Base-by-base conservation (phyloP, 73 alveolate species). In the Paramecium octaurelia region DNA sequence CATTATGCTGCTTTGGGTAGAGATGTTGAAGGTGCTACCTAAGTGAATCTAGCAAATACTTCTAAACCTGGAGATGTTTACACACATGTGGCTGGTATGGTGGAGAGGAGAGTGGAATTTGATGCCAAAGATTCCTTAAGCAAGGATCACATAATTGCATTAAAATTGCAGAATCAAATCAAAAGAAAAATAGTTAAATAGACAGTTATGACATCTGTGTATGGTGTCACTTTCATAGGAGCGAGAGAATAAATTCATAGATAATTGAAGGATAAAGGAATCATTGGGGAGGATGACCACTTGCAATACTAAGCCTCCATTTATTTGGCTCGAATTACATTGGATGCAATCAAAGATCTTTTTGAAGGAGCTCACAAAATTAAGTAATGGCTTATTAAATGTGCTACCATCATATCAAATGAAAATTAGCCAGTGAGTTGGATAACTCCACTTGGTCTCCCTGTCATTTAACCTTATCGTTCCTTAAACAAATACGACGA, bases 1-100 rank as follows among this genome's bases (percentile, higher is more conserved):
- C 98, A 92, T 90, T 97, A 97, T 95, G 99, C 99, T 23, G 99
- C 99, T 0, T 58, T 98, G 85, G 99, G 99, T 23, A 94, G 99
- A 92, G 99, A 98, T 85, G 95, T 93, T 36, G 96, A 94, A 58
- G 99, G 99, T 38, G 99, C 98, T 12, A 50, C 95, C 40, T 86
- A 96, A 70, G 98, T 95, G 14, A 95, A 95, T 83, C 87, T 97
- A 42, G 96, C 97, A 43, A 94, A 95, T 31, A 94, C 97, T 20
- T 96, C 94, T 21, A 73, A 92, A 38, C 99, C 99, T 11, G 99
- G 99, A 58, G 99, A 96, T 89, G 96, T 96, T 12, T 97, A 95
- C 68, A 95, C 98, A 7, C 97, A 97, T 34, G 98, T 96, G n/a
- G 93, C 93, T 29, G 86, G 88, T 70, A 77, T 68, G 93, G 96